A percentile compares a stretch with the other conserved stretches of the same genome.
phyloP scores from a whole-genome alignment of 306 rosid species.

The Trifolium fragiferum region DNA sequence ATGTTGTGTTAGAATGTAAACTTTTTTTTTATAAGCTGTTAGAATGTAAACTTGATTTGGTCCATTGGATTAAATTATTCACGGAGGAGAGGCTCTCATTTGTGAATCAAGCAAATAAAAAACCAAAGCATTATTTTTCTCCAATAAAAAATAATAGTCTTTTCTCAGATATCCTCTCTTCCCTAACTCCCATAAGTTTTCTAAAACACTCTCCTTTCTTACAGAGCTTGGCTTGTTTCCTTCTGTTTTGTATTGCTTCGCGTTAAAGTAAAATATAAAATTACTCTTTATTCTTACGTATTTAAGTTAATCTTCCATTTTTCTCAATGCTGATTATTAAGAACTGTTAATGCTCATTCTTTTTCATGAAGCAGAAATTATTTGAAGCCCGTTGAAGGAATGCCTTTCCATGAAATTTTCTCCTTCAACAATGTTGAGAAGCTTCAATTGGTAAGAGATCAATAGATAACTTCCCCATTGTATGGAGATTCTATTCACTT shows the following conservation, averaged over 20 bases:
- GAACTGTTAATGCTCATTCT: constrained; percentile 28
- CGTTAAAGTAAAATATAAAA: constrained; percentile 29
- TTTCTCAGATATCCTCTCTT: constrained; percentile 8
- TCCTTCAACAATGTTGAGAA: constrained; percentile 85
- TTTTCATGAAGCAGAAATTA: constrained; percentile 63
- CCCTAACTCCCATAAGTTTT: neutral
- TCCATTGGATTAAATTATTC: neutral
- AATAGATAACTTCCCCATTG: constrained; percentile 32
- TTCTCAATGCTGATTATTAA: constrained; percentile 20
- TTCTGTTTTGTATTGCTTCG: constrained; percentile 8
- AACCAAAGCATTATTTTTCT: neutral
- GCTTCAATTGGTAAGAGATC: constrained; percentile 79
- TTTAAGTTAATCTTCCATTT: constrained; percentile 16
- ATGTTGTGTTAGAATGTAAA: too few species aligned
- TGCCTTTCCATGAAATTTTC: constrained; percentile 72
- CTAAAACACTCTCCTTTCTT: neutral
- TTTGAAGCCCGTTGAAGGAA: constrained; percentile 73
- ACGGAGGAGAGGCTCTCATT: neutral
- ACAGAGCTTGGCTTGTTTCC: constrained; percentile 25
- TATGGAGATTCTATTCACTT: constrained; percentile 22
- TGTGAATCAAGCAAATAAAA: neutral
- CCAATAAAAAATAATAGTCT: neutral
- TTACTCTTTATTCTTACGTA: neutral
- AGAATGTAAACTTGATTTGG: neutral
- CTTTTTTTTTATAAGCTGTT: too few species aligned